These are phyloP conservation scores for Schizonepeta tenuifolia DNA, from an alignment of 257 asterid species.

Conservation along the genomic window DNA sequence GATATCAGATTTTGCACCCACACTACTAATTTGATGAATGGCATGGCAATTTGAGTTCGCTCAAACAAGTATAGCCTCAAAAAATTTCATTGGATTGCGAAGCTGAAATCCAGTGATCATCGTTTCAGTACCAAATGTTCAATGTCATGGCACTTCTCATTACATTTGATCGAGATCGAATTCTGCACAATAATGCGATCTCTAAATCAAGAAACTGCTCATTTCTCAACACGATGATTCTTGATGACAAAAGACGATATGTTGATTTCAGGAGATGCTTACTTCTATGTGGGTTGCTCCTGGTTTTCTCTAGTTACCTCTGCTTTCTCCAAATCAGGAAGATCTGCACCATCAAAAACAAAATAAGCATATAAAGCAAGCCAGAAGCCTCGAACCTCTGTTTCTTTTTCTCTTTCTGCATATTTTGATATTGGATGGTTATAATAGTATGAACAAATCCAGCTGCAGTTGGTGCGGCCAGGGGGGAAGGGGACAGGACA, in stretches of 20 bases:
- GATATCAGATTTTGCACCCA: not conserved
- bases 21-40: not conserved
- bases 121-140: conserved; percentile 5
- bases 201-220: conserved; percentile 8
- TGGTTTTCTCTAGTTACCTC: conserved; percentile 45
- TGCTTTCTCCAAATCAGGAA: conserved; percentile 87
- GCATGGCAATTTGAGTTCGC: conserved; percentile 16
- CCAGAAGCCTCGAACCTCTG: not conserved
- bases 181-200: conserved; percentile 33
- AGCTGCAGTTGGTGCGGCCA: not conserved
- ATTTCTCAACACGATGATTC: not conserved
- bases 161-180: conserved; percentile 21
- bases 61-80: conserved; percentile 10
- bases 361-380: conserved; percentile 20
- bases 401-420: not conserved
- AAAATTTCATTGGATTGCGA: not conserved
- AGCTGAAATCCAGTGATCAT: conserved; percentile 15
- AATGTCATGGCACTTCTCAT: not conserved
- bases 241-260: not conserved
- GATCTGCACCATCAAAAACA: conserved; percentile 56
- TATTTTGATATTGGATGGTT: not conserved
- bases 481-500: too few species aligned
- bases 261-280: conserved; percentile 8
- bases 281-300: conserved; percentile 19
- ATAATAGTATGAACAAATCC: not conserved